Evolutionary conservation across 2,329 filamentous ascomycete species (phyloP).

Genomic region (Fusarium penzigii): DNA sequence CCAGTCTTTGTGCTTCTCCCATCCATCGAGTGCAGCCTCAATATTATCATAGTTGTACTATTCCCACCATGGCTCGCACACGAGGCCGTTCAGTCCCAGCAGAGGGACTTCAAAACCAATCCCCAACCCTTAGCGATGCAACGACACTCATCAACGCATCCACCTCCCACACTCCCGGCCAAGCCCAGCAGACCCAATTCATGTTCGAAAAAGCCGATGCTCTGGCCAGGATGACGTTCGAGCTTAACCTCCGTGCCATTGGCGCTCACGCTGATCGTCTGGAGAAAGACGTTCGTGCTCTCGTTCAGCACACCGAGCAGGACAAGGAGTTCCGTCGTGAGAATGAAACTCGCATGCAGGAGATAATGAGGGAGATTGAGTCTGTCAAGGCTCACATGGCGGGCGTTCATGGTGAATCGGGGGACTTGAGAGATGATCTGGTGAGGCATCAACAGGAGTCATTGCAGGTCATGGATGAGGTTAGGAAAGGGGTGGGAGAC

Average conservation of each 20-base stretch:
- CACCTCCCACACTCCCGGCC: not conserved
- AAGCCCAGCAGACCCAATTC: not conserved
- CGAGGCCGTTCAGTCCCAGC: slow-evolving; percentile 20
- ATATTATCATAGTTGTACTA: not conserved
- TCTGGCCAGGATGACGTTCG: slow-evolving; percentile 39
- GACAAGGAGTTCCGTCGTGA: slow-evolving; percentile 31
- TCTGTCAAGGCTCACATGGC: slow-evolving; percentile 32
- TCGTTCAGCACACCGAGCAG: slow-evolving; percentile 27
- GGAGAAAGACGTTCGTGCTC: slow-evolving; percentile 30
- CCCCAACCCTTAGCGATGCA: not conserved
- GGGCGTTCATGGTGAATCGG: slow-evolving; percentile 8
- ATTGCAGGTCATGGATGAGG: slow-evolving; percentile 11
- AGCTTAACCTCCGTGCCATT: slow-evolving; percentile 36
- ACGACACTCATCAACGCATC: not conserved
- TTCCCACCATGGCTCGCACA: slow-evolving; percentile 7
- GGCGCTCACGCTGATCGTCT: slow-evolving; percentile 30
- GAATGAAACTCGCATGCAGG: slow-evolving; percentile 32
- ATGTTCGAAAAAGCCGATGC: slow-evolving; percentile 28
- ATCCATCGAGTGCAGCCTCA: no score
- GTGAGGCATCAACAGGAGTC: slow-evolving; percentile 24
- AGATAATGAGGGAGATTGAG: slow-evolving; percentile 34
- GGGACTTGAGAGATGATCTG: slow-evolving; percentile 10
- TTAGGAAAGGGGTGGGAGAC: slow-evolving; percentile 25
- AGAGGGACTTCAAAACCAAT: not conserved
- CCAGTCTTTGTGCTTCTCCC: no score